Evolutionary conservation across 495 filamentous ascomycete genomes (phyloP), one percentile per base, ranked within the genome.

Genomic region (Apodospora peruviana): DNA sequence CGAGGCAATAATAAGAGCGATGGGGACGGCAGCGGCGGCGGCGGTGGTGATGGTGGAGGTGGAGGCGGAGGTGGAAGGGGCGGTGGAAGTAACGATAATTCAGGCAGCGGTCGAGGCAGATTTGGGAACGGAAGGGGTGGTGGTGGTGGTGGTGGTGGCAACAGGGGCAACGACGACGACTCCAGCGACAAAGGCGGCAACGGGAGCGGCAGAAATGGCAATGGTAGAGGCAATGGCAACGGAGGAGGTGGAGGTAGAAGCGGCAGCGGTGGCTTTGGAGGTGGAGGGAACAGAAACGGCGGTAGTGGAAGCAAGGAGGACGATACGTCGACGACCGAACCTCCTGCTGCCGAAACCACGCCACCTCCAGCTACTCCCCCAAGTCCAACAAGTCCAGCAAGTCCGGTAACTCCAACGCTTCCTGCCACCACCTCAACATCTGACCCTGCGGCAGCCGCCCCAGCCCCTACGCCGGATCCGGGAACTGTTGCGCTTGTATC

Each of bases 191-290:
- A 50, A 40, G 36, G 53, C 18, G 49, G 49, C 24, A 37, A 52
- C 12, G 47, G 39, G 27, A 34, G 47, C 14, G 49, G 49, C 27
- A 50, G 50, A 8, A 48, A 51, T 37, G 43, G 51, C n/a, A 52
- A 56, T 39, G 44, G 53, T 3, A 42, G 43, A 34, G 46, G 53
- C n/a, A 51, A 50, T 34, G 40, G 52, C 19, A 51, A 52, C 43
- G 44, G 43, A 1, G 45, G 51, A 20, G 45, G 29, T 8, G 43
- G 48, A 37, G 38, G 55, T 10, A 47, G 49, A 9, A 43, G 48
- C 10, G 23, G 20, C 19, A 42, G 45, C 4, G 32, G 55, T 42
- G 43, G 41, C 19, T 41, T 50, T 18, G 37, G 47, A 17, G 51
- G 40, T 16, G 41, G 48, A 36, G 45, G 45, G 20, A 46, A 50